phyloP scores from a whole-genome alignment of 2,329 filamentous ascomycete species.

The Pyrenochaeta sp. region DNA sequence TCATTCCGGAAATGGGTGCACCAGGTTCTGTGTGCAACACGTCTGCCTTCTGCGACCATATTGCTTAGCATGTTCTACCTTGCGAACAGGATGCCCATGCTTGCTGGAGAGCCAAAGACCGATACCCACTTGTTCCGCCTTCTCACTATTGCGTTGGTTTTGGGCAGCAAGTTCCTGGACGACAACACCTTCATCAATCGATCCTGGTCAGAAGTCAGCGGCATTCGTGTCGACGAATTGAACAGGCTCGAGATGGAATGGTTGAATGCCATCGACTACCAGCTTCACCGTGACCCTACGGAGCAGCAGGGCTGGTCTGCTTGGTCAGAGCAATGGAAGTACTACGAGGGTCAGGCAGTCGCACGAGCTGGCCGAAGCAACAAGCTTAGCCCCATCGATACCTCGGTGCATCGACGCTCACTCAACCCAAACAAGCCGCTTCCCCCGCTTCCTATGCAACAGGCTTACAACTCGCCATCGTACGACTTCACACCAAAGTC shows the following conservation, averaged over 20 bases:
- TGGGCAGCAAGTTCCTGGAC: slow-evolving; percentile 95
- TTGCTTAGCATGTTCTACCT: slow-evolving; percentile 90
- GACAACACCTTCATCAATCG: slow-evolving; percentile 98
- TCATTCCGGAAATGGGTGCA: slow-evolving; percentile 92
- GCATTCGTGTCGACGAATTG: slow-evolving; percentile 82
- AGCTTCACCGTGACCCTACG: slow-evolving; percentile 85
- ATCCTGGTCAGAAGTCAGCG: slow-evolving; percentile 95
- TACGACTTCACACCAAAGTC: slow-evolving; percentile 49
- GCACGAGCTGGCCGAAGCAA: slow-evolving; percentile 49
- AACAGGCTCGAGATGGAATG: slow-evolving; percentile 89
- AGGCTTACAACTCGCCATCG: slow-evolving; percentile 49
- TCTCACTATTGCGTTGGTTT: slow-evolving; percentile 81
- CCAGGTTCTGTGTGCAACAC: slow-evolving; percentile 88
- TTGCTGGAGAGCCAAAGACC: slow-evolving; percentile 62
- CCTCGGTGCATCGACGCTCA: slow-evolving; percentile 65
- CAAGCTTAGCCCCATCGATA: slow-evolving; percentile 70
- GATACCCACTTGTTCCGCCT: slow-evolving; percentile 84
- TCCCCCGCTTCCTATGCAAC: slow-evolving; percentile 48
- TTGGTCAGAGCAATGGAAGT: slow-evolving; percentile 73
- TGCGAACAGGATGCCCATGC: slow-evolving; percentile 80
- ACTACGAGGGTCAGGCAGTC: slow-evolving; percentile 63
- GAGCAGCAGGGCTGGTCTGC: slow-evolving; percentile 74
- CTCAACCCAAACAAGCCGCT: slow-evolving; percentile 57
- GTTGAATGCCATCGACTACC: slow-evolving; percentile 83
- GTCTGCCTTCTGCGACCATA: slow-evolving; percentile 90